phyloP scores from a whole-genome alignment of 176 grass and related monocot species.

The sorghum (Sorghum bicolor) region DNA sequence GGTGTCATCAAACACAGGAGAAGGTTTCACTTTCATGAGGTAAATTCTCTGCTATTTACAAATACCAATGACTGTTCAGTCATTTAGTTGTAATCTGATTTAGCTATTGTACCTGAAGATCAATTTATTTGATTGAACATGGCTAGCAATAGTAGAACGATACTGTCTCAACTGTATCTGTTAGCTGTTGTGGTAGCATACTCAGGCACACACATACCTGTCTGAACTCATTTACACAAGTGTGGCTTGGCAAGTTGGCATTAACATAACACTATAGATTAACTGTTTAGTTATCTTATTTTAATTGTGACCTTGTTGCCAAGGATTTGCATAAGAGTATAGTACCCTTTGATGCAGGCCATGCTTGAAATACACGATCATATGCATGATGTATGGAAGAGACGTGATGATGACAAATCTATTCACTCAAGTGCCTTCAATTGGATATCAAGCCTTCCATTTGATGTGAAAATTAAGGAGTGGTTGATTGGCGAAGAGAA shows the following conservation, averaged over 20 bases:
- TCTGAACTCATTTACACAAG: background rate
- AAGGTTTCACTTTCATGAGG: constrained; percentile 97
- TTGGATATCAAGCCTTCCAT: constrained; percentile 88
- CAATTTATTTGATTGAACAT: background rate
- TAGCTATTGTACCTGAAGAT: background rate
- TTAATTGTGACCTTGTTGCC: background rate
- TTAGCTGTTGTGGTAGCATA: background rate
- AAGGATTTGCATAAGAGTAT: background rate
- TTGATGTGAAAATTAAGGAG: constrained; percentile 83
- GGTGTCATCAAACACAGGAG: constrained; percentile 83
- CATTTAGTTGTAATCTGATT: background rate
- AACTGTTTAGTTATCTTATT: background rate
- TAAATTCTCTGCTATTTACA: constrained; percentile 22
- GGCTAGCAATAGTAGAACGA: background rate
- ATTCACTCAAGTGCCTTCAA: constrained; percentile 44
- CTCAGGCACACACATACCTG: background rate
- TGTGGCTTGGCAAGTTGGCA: background rate
- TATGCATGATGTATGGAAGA: constrained; percentile 95
- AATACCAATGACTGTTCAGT: background rate
- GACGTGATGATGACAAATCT: constrained; percentile 39
- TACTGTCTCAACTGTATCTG: background rate
- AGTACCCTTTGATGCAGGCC: constrained; percentile 44
- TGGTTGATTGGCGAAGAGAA: constrained; percentile 94
- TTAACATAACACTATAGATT: constrained; percentile 10
- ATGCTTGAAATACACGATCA: constrained; percentile 98